Evolutionary conservation across 1,284 basidiomycete genomes (phyloP), one percentile per base, ranked within the genome.

Genomic region (Agroathelia rolfsii): DNA sequence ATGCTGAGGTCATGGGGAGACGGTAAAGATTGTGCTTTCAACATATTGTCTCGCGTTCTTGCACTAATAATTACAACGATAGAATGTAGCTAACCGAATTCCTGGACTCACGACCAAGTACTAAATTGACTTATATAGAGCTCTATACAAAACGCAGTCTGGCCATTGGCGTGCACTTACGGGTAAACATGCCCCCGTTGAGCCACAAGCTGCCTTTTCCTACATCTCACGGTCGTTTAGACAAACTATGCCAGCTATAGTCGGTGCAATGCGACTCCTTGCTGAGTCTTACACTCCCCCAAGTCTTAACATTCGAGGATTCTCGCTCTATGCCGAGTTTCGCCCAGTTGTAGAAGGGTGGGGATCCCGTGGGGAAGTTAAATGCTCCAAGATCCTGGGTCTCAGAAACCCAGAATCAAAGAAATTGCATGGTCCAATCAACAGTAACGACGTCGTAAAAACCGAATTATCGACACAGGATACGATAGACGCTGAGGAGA

Each of bases 1-100:
- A 86, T 56, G 85, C 96, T 13, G 86, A 89, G 41, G 60, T 97
- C 25, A 83, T 97, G 73, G 80, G 86, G 25, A 69, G 84, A 53
- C 75, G 80, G 84, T 87, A 48, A 53, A 79, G 56, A 15, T 31
- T 14, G 28, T 18, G 13, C 21, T 36, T 24, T n/a, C n/a, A 15
- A n/a, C 7, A 12, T 24, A 22, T 18, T 19, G 35, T 4, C 29
- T 16, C 23, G 14, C 37, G 16, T 16, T 17, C 10, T 16, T 35
- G n/a, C n/a, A n/a, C n/a, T n/a, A n/a, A n/a, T n/a, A n/a, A n/a
- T n/a, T n/a, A n/a, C 14, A 34, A 17, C 14, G 1, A 35, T 19
- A 31, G 14, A n/a, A n/a, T n/a, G n/a, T n/a, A n/a, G n/a, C n/a
- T n/a, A n/a, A n/a, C n/a, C n/a, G n/a, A n/a, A n/a, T n/a, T n/a